Percentiles rank a stretch among this genome's conserved stretches.
Conservation (phyloP, 148 eudicot species). For the Selenicereus undatus region DNA sequence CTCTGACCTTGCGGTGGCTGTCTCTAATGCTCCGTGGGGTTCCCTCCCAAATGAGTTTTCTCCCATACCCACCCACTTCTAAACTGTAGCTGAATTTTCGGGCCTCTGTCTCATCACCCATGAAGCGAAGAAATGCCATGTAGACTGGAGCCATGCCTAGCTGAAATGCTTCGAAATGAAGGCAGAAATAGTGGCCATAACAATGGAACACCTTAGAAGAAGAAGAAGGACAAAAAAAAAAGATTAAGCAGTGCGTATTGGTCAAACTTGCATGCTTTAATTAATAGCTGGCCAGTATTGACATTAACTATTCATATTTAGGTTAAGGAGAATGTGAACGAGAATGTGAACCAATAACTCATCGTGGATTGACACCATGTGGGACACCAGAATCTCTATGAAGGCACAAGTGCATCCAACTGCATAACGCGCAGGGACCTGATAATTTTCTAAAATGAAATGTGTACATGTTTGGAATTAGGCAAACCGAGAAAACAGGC, state of each 20-base stretch:
- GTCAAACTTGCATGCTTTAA: background rate
- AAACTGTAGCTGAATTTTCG: constrained; percentile 32
- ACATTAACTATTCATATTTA: background rate
- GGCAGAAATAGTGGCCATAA: constrained; percentile 33
- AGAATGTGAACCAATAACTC: background rate
- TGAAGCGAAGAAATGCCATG: constrained; percentile 40
- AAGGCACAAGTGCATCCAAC: too few species aligned
- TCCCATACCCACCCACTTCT: constrained; percentile 36
- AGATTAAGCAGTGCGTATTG: background rate
- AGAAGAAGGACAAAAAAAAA: background rate
- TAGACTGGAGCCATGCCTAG: constrained; percentile 43
- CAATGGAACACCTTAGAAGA: constrained; percentile 30
- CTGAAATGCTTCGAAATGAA: constrained; percentile 41
- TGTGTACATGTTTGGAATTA: background rate
- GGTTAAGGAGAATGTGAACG: background rate
- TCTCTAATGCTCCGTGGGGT: constrained; percentile 41
- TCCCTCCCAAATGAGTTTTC: constrained; percentile 39
- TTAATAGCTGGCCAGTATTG: too few species aligned
- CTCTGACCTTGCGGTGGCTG: constrained; percentile 40
- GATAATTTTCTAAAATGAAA: background rate
- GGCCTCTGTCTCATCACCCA: constrained; percentile 41
- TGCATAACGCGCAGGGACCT: background rate
- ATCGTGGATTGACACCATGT: background rate
- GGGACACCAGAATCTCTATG: background rate
- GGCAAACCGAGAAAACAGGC: background rate